Evolutionary conservation across 495 filamentous ascomycete species (phyloP), one percentile per base, ranked within the genome.

Genomic region (Xanthoparmelia taractica): DNA sequence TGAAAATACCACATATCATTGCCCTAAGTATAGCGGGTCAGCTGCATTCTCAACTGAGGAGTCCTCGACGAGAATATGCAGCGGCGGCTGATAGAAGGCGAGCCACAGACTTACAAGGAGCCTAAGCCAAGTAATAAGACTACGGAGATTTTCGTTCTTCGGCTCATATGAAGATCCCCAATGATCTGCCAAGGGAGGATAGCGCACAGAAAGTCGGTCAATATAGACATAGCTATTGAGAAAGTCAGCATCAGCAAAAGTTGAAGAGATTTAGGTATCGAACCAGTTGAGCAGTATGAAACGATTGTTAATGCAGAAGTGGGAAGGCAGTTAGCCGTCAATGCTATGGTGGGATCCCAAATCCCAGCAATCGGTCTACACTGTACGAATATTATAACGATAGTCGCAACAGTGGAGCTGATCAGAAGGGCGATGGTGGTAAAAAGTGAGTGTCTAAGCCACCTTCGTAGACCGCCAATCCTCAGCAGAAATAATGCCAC

Each of bases 241-340:
- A 52, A 52, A 18, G 23, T 52, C 27, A 52, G 48, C 48, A 25
- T 52, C 48, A 12, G 48, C 27, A 52, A 52, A 17, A 29, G 6
- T 50, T 20, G 8, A 52, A 8, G 48, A 52, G 48, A 10, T 7
- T 33, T 31, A 18, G 48, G 45, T 12, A 31, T 27, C 48, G 27
- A 52, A 52, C 48, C 48, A 52, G 48, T 52, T 18, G 48, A 52
- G 48, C 48, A 52, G 48, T 52, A 52, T 31, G 48, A 52, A 52
- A 52, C 48, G 48, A 17, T 12, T 52, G 48, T 52, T 25, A 52
- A 52, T 52, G 48, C 48, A 52, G 48, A 52, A 52, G 48, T 31
- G 25, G 48, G 48, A 52, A 52, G 48, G 48, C 48, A 52, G 1
- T 52, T 31, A 27, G 27, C 48, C 27, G 25, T 52, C 27, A 52